These are phyloP conservation scores for Pulveroboletus sp. DNA, from an alignment of 1,284 basidiomycete species.

Conservation along the genomic window DNA sequence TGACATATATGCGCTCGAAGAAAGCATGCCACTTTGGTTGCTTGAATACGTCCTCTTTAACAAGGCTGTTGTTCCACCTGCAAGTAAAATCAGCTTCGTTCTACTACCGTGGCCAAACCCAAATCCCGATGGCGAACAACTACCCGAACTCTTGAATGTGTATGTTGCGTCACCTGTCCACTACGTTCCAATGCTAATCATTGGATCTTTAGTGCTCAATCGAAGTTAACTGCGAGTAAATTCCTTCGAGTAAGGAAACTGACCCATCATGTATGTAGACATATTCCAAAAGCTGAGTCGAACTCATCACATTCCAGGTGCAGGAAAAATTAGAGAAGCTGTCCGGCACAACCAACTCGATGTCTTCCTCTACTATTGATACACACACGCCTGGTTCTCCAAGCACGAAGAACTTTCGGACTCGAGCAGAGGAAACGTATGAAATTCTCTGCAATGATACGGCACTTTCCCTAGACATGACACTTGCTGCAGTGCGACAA, in stretches of 20 bases:
- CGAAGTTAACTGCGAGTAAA: slow-evolving; percentile 85
- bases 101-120: slow-evolving; percentile 74
- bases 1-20: slow-evolving; percentile 74
- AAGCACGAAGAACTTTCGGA: slow-evolving; percentile 26
- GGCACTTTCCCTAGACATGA: slow-evolving; percentile 82
- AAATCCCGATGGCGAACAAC: slow-evolving; percentile 52
- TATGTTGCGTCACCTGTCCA: slow-evolving; percentile 2
- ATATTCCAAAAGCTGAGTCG: neutral
- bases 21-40: slow-evolving; percentile 84
- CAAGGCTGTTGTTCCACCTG: slow-evolving; percentile 50
- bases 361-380: slow-evolving; percentile 39
- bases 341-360: slow-evolving; percentile 20
- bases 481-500: slow-evolving; percentile 84
- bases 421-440: slow-evolving; percentile 71
- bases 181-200: slow-evolving; percentile 14
- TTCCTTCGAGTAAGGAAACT: slow-evolving; percentile 87
- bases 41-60: slow-evolving; percentile 83
- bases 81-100: slow-evolving; percentile 84
- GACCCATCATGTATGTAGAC: slow-evolving; percentile 67
- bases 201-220: slow-evolving; percentile 56
- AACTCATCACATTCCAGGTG: slow-evolving; percentile 49
- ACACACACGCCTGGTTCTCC: slow-evolving; percentile 39
- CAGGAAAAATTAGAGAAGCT: slow-evolving; percentile 84
- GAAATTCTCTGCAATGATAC: slow-evolving; percentile 88
- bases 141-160: slow-evolving; percentile 73